A percentile compares a stretch with the other conserved stretches of the same genome.
Evolutionary conservation across 371 early-diverging fungal species (phyloP).

Genomic region (Parasitella parasitica): DNA sequence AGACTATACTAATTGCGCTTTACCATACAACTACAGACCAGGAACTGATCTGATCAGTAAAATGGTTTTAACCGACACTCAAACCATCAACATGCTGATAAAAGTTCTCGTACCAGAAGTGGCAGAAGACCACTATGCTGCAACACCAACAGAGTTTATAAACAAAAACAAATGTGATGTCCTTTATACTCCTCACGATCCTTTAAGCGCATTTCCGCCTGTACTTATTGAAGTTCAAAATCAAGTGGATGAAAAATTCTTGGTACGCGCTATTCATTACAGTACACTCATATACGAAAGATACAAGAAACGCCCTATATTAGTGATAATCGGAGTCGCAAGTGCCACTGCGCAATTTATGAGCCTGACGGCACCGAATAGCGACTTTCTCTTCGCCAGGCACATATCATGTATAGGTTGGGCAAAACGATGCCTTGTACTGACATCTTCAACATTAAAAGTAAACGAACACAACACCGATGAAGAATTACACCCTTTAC

Average conservation of each 20-base stretch:
- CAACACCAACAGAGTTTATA: conserved; percentile 14
- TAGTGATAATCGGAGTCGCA: conserved; percentile 12
- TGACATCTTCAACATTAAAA: conserved; percentile 9
- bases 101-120: conserved; percentile 16
- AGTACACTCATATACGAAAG: conserved; percentile 12
- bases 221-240: conserved; percentile 15
- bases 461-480: conserved; percentile 4
- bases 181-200: conserved; percentile 12
- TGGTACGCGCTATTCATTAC: conserved; percentile 10
- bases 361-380: conserved; percentile 2
- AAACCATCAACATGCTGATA: background rate
- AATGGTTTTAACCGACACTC: too few species aligned
- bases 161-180: conserved; percentile 9
- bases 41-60: background rate
- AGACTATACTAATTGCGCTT: background rate
- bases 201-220: conserved; percentile 14
- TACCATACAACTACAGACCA: too few species aligned
- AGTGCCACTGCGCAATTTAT: conserved; percentile 2
- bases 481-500: conserved; percentile 11
- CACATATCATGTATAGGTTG: conserved; percentile 12
- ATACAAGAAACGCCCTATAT: conserved; percentile 11
- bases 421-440: background rate
- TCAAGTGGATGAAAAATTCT: conserved; percentile 8
- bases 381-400: conserved; percentile 11
- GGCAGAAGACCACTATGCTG: conserved; percentile 13